Conservation (phyloP, 2,329 filamentous ascomycete genomes). For the Acephala macrosclerotiorum region DNA sequence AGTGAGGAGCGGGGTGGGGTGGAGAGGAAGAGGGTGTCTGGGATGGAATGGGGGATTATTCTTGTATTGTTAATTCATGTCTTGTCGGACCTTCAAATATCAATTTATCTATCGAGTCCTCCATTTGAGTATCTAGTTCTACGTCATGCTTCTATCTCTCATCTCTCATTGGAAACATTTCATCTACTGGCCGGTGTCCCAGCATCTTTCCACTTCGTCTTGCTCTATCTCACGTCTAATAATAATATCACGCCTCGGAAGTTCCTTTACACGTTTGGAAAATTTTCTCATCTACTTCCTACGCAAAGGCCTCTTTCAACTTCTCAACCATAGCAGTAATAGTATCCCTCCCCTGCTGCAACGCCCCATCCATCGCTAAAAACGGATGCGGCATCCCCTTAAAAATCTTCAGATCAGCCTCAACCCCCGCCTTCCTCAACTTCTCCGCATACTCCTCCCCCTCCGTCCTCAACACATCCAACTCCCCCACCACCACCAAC, state of each 20-base stretch:
- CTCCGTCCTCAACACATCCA: constrained; percentile 64
- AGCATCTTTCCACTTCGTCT: background rate
- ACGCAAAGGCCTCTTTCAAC: constrained; percentile 35
- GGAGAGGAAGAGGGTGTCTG: background rate
- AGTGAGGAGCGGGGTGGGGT: no score
- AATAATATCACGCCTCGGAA: background rate
- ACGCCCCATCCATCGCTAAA: constrained; percentile 62
- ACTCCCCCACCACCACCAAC: constrained; percentile 59
- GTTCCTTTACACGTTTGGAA: background rate
- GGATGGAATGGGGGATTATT: background rate
- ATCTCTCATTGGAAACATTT: no score
- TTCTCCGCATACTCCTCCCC: constrained; percentile 59
- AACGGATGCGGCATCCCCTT: constrained; percentile 65
- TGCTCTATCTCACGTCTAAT: background rate
- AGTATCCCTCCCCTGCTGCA: constrained; percentile 58
- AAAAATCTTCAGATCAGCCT: constrained; percentile 57
- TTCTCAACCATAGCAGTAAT: constrained; percentile 50
- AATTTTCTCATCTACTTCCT: background rate
- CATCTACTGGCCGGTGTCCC: no score
- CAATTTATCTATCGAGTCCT: background rate
- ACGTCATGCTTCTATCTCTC: background rate
- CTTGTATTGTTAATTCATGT: background rate
- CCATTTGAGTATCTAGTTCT: background rate
- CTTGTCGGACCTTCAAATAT: background rate
- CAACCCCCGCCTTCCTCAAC: constrained; percentile 53